Evolutionary conservation across 257 asterid genomes (phyloP), one percentile per base, ranked within the genome.

Genomic region (Agastache rugosa): DNA sequence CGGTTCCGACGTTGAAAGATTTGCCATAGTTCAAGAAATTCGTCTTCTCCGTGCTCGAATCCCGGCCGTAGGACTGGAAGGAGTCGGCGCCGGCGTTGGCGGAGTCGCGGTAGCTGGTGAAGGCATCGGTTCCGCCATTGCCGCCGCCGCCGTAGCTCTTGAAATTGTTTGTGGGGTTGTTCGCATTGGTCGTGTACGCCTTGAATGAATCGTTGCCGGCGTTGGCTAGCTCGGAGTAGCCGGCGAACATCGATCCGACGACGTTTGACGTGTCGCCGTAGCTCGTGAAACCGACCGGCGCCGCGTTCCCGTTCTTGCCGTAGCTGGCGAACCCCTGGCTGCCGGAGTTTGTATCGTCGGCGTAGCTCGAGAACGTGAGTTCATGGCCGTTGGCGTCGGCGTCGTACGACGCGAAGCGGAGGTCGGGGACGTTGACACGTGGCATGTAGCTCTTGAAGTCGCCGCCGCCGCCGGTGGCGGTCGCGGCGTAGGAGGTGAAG

Each of bases 171-270:
- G 23, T 80, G 0, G 98, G 97, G 8, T 93, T 93, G 60, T 93
- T 93, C 1, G 96, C 86, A 51, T 93, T 91, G 1, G 63, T 60
- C 3, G 85, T 22, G 47, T 93, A 93, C 4, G 80, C 82, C 82
- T 86, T 93, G 82, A 93, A 93, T 1, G 98, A 86, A 34, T 93
- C 96, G 45, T 93, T 91, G 2, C 83, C 98, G 0, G 82, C 77
- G 45, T 89, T 91, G 1, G 89, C 96, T 45, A 81, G 37, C 69
- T 83, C 89, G 6, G 94, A 86, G 42, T 93, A 93, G 3, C 95
- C 89, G 1, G 86, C 22, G 15, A 93, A 93, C 3, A 75, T 47
- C 29, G 98, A 91, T 11, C 86, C 96, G 34, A 91, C 78, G 17
- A 93, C 96, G 51, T 93, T 93, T 0, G 98, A 89, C 0, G 89